phyloP scores from a whole-genome alignment of 202 grass and related monocot genomes.

The Zizania palustris region DNA sequence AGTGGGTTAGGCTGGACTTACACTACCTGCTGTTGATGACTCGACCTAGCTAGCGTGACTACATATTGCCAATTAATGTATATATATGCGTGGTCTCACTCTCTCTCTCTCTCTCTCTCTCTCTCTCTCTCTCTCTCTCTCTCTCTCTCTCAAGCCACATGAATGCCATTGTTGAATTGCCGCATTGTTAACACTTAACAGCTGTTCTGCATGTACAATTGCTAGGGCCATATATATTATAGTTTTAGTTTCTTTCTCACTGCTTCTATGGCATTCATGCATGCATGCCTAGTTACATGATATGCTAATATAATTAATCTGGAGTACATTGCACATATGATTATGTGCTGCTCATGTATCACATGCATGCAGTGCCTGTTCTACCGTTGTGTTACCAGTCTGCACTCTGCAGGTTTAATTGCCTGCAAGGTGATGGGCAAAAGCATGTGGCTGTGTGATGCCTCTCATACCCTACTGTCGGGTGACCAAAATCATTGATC shows the following conservation, averaged over 20 bases:
- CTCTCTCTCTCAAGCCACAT: conserved; percentile 11
- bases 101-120: neutral
- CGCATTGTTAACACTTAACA: neutral
- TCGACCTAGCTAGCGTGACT: neutral
- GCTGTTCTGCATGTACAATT: too few species aligned
- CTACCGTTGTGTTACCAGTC: conserved; percentile 14
- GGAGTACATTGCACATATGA: neutral
- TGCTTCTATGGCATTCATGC: neutral
- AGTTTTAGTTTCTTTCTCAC: neutral
- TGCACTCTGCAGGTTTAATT: conserved; percentile 1
- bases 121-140: neutral
- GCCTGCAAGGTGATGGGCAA: neutral
- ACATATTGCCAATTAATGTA: neutral
- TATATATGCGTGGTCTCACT: neutral
- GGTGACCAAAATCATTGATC: neutral
- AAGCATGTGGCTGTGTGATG: conserved; percentile 32
- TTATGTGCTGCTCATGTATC: neutral
- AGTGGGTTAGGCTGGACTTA: neutral
- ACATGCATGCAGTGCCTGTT: conserved; percentile 32
- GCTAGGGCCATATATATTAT: neutral
- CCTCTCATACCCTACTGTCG: conserved; percentile 41
- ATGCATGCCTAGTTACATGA: neutral
- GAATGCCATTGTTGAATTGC: conserved; percentile 24
- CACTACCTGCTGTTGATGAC: neutral
- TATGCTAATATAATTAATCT: conserved; percentile 2